Base-by-base conservation (phyloP, 208 protist genomes). In the Angomonas ambiguus region DNA sequence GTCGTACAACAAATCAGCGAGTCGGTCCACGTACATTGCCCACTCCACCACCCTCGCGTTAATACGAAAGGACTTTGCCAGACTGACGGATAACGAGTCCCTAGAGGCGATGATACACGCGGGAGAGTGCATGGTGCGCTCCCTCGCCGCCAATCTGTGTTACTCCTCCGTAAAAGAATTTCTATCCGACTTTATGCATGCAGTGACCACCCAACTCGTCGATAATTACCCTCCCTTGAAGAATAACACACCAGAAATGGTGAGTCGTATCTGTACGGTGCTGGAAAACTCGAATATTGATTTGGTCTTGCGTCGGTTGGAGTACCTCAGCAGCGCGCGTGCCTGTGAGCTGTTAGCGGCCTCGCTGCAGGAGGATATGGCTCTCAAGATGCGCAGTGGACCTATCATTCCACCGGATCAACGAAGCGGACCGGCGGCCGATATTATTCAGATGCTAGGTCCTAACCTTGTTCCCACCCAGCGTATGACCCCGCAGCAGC, bases 121-220 rank as follows among this genome's bases (percentile, higher is more conserved):
- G 30, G 84, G 75, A 28, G 82, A 95, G 67, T 75, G 76, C 41
- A 95, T 93, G 89, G 69, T 76, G 2, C 89, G 89, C 67, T 93
- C 89, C 4, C 74, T 92, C 27, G 83, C 86, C 18, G 72, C 82
- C 25, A 95, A 80, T 71, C 72, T 95, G 22, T 90, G 89, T 78
- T 89, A 77, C 65, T 79, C 79, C 38, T 80, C 92, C 48, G 98
- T 99, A 3, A 87, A 97, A 59, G 96, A 97, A 16, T 89, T 98
- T n/a, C n/a, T n/a, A n/a, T n/a, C n/a, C n/a, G n/a, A n/a, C n/a
- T n/a, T n/a, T n/a, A n/a, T n/a, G n/a, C n/a, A n/a, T n/a, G n/a
- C n/a, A n/a, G n/a, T n/a, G n/a, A n/a, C n/a, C n/a, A n/a, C n/a
- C n/a, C n/a, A n/a, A n/a, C n/a, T n/a, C n/a, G n/a, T n/a, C n/a